Conservation (phyloP, 208 protist species). For the Acanthamoeba sp. region DNA sequence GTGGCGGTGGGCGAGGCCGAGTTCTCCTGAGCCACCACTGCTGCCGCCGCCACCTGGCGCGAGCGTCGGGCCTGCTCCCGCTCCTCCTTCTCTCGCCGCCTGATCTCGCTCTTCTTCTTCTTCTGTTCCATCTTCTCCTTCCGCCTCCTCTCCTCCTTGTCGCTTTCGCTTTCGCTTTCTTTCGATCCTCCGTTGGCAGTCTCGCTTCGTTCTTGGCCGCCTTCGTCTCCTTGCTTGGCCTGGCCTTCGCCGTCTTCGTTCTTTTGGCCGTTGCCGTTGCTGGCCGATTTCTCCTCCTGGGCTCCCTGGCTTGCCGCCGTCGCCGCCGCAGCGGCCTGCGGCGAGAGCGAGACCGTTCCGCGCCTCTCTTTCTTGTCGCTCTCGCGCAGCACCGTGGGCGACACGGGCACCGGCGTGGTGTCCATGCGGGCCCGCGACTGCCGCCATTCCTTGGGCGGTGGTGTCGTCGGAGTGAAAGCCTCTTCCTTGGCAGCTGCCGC, state of each 20-base stretch:
- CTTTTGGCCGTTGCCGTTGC: background rate
- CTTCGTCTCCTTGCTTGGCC: background rate
- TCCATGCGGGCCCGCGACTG: background rate
- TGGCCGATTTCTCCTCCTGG: background rate
- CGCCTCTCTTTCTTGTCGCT: background rate
- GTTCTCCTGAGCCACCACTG: background rate
- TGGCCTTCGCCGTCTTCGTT: background rate
- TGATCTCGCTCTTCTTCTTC: slow-evolving; percentile 23
- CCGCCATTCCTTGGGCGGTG: slow-evolving; percentile 24
- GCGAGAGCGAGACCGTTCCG: background rate
- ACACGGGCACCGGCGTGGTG: background rate
- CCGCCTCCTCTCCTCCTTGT: slow-evolving; percentile 5
- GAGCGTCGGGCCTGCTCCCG: background rate
- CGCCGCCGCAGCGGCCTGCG: background rate
- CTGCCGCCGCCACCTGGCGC: background rate
- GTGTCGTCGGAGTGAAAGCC: background rate
- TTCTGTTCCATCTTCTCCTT: background rate
- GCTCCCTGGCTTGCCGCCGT: background rate
- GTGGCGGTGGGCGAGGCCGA: background rate
- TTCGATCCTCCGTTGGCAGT: too few species aligned
- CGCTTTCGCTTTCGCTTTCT: background rate
- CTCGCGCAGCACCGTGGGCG: background rate
- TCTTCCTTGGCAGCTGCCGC: background rate
- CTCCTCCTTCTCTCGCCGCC: slow-evolving; percentile 15
- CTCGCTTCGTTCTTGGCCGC: background rate